Percentiles rank a stretch among this genome's conserved stretches.
Conservation (phyloP, 805 yeast genomes). For the Ogataea neopini region DNA sequence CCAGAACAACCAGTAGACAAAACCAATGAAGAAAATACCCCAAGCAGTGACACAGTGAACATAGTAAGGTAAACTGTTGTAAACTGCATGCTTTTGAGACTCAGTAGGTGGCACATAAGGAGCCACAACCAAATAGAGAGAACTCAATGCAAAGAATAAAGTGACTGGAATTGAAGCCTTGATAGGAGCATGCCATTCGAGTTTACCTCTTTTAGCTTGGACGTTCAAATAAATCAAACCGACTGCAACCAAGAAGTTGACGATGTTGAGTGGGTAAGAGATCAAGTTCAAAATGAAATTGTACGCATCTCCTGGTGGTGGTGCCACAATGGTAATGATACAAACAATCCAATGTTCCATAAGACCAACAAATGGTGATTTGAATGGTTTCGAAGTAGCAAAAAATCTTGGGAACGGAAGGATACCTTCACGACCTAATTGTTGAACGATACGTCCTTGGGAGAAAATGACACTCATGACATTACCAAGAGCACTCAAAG, state of each 20-base stretch:
- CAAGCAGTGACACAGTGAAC: slow-evolving; percentile 69
- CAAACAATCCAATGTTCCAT: slow-evolving; percentile 78
- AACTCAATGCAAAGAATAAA: slow-evolving; percentile 61
- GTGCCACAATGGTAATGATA: slow-evolving; percentile 70
- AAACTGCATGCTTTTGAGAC: slow-evolving; percentile 58
- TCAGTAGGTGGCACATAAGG: slow-evolving; percentile 75
- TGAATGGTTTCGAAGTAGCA: slow-evolving; percentile 71
- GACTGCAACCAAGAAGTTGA: slow-evolving; percentile 62
- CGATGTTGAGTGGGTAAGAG: slow-evolving; percentile 78
- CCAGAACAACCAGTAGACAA: slow-evolving; percentile 68
- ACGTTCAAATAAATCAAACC: slow-evolving; percentile 62
- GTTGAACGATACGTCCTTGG: slow-evolving; percentile 80
- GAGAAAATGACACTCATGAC: slow-evolving; percentile 79
- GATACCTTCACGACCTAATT: slow-evolving; percentile 76
- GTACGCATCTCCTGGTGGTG: slow-evolving; percentile 86
- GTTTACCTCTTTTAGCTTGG: slow-evolving; percentile 48
- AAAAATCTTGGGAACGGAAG: slow-evolving; percentile 72
- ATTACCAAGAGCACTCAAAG: slow-evolving; percentile 78
- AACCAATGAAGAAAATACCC: slow-evolving; percentile 70
- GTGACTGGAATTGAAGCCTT: slow-evolving; percentile 65
- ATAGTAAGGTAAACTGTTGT: slow-evolving; percentile 71
- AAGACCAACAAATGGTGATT: slow-evolving; percentile 70
- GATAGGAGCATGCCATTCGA: slow-evolving; percentile 71
- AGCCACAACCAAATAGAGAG: slow-evolving; percentile 68
- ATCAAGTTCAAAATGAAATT: slow-evolving; percentile 76